Evolutionary conservation across 2,329 filamentous ascomycete species (phyloP).

Genomic region (Arachnomyces sp.): DNA sequence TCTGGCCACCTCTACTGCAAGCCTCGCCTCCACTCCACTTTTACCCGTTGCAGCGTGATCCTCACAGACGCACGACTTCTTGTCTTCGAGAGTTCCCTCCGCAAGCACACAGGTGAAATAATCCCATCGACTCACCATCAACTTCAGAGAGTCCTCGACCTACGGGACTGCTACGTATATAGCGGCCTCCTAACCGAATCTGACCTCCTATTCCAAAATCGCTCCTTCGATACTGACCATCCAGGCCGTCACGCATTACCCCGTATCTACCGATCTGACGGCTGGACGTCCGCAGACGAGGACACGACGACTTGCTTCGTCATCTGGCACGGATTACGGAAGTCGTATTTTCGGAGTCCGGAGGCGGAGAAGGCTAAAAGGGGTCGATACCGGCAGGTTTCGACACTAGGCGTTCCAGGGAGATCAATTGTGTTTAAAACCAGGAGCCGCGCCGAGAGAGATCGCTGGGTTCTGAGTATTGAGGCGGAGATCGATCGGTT

Average conservation of each 20-base stretch:
- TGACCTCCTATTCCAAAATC: slow-evolving; percentile 57
- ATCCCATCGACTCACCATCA: slow-evolving; percentile 56
- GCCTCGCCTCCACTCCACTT: slow-evolving; percentile 54
- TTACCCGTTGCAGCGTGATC: slow-evolving; percentile 54
- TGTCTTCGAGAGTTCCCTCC: slow-evolving; percentile 54
- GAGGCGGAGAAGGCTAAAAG: slow-evolving; percentile 36
- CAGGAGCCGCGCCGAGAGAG: slow-evolving; percentile 56
- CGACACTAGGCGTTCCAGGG: slow-evolving; percentile 53
- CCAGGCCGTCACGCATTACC: slow-evolving; percentile 54
- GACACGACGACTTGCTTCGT: slow-evolving; percentile 61
- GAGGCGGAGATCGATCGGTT: slow-evolving; percentile 59
- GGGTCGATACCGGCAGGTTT: slow-evolving; percentile 48
- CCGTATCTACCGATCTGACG: slow-evolving; percentile 53
- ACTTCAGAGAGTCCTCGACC: slow-evolving; percentile 50
- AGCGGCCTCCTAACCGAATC: slow-evolving; percentile 55
- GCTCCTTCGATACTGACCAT: slow-evolving; percentile 56
- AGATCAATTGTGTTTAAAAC: slow-evolving; percentile 60
- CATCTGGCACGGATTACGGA: slow-evolving; percentile 55
- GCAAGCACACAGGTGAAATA: slow-evolving; percentile 48
- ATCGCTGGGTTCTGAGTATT: slow-evolving; percentile 61
- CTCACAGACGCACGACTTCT: slow-evolving; percentile 54
- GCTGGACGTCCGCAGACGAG: slow-evolving; percentile 56
- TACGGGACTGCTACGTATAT: slow-evolving; percentile 60
- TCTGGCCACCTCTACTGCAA: slow-evolving; percentile 58
- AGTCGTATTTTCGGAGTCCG: slow-evolving; percentile 47